phyloP scores from a whole-genome alignment of 441 rosid species.

The Viola pubescens region DNA sequence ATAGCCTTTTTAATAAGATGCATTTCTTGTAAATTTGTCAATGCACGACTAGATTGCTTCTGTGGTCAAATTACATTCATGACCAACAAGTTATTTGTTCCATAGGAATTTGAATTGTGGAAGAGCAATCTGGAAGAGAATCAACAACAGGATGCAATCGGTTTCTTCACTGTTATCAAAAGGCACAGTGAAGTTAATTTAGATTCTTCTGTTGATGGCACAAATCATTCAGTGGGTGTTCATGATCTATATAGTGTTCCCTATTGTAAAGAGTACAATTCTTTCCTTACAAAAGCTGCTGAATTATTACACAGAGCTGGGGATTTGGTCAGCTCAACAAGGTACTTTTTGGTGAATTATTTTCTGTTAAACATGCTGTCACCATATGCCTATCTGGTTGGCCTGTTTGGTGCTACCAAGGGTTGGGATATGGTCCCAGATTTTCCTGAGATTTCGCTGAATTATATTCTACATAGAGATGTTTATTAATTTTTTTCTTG shows the following conservation, averaged over 20 bases:
- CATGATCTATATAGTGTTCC: conserved; percentile 59
- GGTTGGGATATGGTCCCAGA: too few relatives aligned
- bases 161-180: conserved; percentile 76
- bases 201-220: conserved; percentile 34
- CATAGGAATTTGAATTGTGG: conserved; percentile 81
- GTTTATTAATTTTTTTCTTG: conserved; percentile 18
- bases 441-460: not conserved
- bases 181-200: conserved; percentile 47
- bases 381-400: too few relatives aligned
- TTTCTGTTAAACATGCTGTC: not conserved
- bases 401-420: too few relatives aligned
- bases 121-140: conserved; percentile 43
- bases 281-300: conserved; percentile 56
- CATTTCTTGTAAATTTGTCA: not conserved
- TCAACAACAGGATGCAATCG: conserved; percentile 50
- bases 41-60: not conserved
- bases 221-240: conserved; percentile 23
- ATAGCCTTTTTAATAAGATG: not conserved
- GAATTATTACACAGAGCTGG: conserved; percentile 85
- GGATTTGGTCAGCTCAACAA: conserved; percentile 56
- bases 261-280: conserved; percentile 58
- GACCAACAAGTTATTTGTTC: conserved; percentile 11
- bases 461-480: conserved; percentile 1
- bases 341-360: conserved; percentile 34
- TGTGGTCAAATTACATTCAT: not conserved